phyloP scores from a whole-genome alignment of 306 rosid genomes.

The Sicyos edulis region DNA sequence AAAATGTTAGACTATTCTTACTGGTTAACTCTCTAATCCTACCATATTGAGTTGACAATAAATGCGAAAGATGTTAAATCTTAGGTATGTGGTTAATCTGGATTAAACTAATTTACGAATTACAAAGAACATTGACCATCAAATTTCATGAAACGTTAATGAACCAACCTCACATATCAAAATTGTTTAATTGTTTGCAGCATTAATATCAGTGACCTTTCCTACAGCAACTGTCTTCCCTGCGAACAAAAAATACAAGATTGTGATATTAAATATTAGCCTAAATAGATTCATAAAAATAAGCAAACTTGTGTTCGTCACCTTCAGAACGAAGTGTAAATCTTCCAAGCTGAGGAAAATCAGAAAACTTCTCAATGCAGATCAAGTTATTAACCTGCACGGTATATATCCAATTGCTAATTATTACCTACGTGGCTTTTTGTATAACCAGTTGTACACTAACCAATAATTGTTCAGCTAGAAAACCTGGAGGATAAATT shows the following conservation, averaged over 20 bases:
- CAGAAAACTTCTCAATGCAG: constrained; percentile 78
- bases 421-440: not conserved
- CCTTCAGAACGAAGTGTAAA: constrained; percentile 98
- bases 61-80: not conserved
- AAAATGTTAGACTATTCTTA: no score
- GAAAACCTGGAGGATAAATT: not conserved
- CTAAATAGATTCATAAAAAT: constrained; percentile 7
- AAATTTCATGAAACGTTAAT: constrained; percentile 18
- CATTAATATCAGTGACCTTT: constrained; percentile 53
- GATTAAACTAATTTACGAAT: no score
- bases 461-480: not conserved
- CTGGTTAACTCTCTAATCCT: no score
- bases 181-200: constrained; percentile 46
- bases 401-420: constrained; percentile 13
- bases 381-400: constrained; percentile 59
- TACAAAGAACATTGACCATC: constrained; percentile 7
- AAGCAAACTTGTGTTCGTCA: constrained; percentile 23
- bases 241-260: constrained; percentile 27
- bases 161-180: constrained; percentile 52
- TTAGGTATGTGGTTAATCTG: no score
- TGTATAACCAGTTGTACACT: not conserved
- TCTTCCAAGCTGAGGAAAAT: constrained; percentile 87
- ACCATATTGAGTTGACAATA: no score
- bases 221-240: constrained; percentile 96
- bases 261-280: not conserved